Conservation (phyloP, 441 rosid species). For the Theobroma grandiflorum region DNA sequence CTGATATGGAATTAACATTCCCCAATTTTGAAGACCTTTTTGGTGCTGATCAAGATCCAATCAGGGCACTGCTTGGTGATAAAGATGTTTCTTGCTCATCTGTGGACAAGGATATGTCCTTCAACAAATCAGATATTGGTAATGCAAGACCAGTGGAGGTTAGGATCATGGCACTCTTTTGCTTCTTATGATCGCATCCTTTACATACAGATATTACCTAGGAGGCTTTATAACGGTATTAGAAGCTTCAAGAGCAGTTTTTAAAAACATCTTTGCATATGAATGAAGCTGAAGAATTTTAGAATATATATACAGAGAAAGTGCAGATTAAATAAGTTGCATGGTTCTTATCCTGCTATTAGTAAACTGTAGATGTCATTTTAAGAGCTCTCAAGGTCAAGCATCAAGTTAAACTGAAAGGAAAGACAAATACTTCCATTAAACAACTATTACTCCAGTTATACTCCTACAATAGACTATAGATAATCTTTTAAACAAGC, state of each 20-base stretch:
- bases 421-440: not conserved
- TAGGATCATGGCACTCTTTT: not conserved
- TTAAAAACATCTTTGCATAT: not conserved
- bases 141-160: conserved; percentile 46
- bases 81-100: conserved; percentile 41
- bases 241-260: not conserved
- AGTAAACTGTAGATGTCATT: not conserved
- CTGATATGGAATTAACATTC: conserved; percentile 82
- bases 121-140: conserved; percentile 39
- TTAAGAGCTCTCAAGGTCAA: not conserved
- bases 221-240: not conserved
- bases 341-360: not conserved
- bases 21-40: conserved; percentile 80
- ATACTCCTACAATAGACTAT: not conserved
- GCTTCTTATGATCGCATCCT: not conserved
- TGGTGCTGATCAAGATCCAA: conserved; percentile 60
- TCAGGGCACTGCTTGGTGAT: conserved; percentile 36
- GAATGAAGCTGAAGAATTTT: not conserved
- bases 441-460: not conserved
- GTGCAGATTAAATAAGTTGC: not conserved
- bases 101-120: conserved; percentile 40
- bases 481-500: not conserved
- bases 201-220: not conserved
- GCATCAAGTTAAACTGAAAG: not conserved
- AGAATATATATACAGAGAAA: not conserved